These are phyloP conservation scores for Phialophora chinensis DNA, from an alignment of 2,329 filamentous ascomycete species.

Conservation along the genomic window DNA sequence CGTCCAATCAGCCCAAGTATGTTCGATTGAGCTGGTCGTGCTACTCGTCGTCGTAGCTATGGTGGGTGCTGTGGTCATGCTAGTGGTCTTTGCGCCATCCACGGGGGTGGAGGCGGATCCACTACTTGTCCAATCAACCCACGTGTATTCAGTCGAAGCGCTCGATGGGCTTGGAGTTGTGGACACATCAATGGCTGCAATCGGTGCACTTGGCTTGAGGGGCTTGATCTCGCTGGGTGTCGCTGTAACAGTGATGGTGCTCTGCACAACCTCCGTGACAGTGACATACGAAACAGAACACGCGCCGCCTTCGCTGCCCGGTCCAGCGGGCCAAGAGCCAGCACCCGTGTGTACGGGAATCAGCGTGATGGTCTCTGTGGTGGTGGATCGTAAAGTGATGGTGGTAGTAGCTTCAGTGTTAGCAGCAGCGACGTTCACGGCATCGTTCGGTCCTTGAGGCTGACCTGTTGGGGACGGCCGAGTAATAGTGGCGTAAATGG, in stretches of 20 bases:
- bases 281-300: conserved; percentile 32
- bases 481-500: conserved; percentile 34
- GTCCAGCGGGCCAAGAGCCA: not conserved
- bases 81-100: not conserved
- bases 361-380: conserved; percentile 30
- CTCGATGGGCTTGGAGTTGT: conserved; percentile 9
- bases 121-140: conserved; percentile 6
- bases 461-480: conserved; percentile 19
- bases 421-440: conserved; percentile 27
- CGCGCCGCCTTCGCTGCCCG: conserved; percentile 1
- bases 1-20: conserved; percentile 6
- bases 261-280: conserved; percentile 30
- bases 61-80: conserved; percentile 8
- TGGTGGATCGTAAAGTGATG: conserved; percentile 26
- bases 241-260: conserved; percentile 33
- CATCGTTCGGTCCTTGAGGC: conserved; percentile 11
- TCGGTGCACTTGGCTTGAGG: conserved; percentile 15
- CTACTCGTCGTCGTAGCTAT: not conserved
- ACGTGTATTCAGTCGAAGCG: not conserved
- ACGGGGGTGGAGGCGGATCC: not conserved
- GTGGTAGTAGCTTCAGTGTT: conserved; percentile 23
- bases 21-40: conserved; percentile 3
- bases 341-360: conserved; percentile 15
- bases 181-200: conserved; percentile 19
- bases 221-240: conserved; percentile 16